A percentile compares a stretch with the other conserved stretches of the same genome.
Evolutionary conservation across 768 basidiomycete species (phyloP).

Genomic region (Russula sp.): DNA sequence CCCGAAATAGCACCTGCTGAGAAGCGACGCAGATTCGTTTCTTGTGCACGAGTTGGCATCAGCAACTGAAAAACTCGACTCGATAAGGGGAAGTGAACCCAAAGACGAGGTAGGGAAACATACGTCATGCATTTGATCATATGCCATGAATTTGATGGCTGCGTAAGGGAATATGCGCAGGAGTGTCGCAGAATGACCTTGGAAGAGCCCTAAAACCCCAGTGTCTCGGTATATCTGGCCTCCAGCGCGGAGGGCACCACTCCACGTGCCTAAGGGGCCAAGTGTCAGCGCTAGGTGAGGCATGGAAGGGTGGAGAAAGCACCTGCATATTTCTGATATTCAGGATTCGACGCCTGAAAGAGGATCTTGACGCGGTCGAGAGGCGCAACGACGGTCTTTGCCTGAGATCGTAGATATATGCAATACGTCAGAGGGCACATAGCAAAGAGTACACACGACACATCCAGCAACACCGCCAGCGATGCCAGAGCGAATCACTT

Average conservation of each 20-base stretch:
- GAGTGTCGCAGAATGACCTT: slow-evolving; percentile 95
- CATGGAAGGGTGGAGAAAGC: not conserved
- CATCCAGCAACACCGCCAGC: slow-evolving; percentile 94
- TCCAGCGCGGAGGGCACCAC: slow-evolving; percentile 75
- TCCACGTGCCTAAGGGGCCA: slow-evolving; percentile 66
- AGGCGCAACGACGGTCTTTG: slow-evolving; percentile 92
- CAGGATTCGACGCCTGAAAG: slow-evolving; percentile 94
- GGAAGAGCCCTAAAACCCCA: slow-evolving; percentile 79
- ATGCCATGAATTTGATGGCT: slow-evolving; percentile 94
- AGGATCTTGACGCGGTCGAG: slow-evolving; percentile 98
- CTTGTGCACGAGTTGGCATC: slow-evolving; percentile 75
- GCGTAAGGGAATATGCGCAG: slow-evolving; percentile 96
- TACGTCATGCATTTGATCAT: slow-evolving; percentile 81
- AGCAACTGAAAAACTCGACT: slow-evolving; percentile 47
- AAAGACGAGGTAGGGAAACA: slow-evolving; percentile 25
- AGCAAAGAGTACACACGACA: slow-evolving; percentile 54
- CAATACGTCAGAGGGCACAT: slow-evolving; percentile 7
- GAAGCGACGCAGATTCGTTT: slow-evolving; percentile 79
- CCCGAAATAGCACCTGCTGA: slow-evolving; percentile 85
- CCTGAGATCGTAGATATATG: slow-evolving; percentile 40
- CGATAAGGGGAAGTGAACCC: not conserved
- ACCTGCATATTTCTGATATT: slow-evolving; percentile 93
- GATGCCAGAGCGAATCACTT: slow-evolving; percentile 71
- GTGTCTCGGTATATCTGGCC: slow-evolving; percentile 58
- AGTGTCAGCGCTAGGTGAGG: not conserved